phyloP scores from a whole-genome alignment of 352 stramenopile genomes.

The Globisporangium echinulatum region DNA sequence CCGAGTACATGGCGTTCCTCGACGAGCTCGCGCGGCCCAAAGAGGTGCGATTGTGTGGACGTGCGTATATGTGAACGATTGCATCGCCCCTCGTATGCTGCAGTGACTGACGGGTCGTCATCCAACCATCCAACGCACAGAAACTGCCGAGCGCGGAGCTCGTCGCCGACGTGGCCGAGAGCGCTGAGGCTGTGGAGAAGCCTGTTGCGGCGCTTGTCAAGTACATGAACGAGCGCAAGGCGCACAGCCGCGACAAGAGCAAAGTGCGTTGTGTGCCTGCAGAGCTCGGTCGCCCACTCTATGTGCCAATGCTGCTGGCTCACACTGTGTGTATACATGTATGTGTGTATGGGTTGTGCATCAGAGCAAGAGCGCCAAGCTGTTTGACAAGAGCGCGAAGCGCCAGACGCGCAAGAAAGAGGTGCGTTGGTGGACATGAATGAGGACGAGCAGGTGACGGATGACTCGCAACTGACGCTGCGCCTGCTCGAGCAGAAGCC shows the following conservation, averaged over 20 bases:
- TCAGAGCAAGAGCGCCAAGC: slow-evolving; percentile 31
- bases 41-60: slow-evolving; percentile 26
- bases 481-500: slow-evolving; percentile 7
- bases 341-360: background rate
- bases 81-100: too few species aligned
- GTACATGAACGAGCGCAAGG: slow-evolving; percentile 76
- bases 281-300: too few species aligned
- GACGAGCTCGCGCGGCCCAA: slow-evolving; percentile 58
- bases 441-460: too few species aligned
- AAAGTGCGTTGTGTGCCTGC: slow-evolving; percentile 27
- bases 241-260: slow-evolving; percentile 52
- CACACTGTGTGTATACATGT: background rate
- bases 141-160: slow-evolving; percentile 69
- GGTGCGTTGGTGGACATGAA: slow-evolving; percentile 9
- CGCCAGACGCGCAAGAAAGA: slow-evolving; percentile 44
- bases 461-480: too few species aligned
- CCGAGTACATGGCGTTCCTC: slow-evolving; percentile 68
- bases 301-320: background rate
- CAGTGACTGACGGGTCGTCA: background rate
- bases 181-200: slow-evolving; percentile 44
- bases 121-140: slow-evolving; percentile 14
- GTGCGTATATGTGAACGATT: too few species aligned
- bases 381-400: slow-evolving; percentile 32
- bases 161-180: slow-evolving; percentile 42
- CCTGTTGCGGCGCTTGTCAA: slow-evolving; percentile 70